Conservation (phyloP, 352 stramenopile species). For the Plasmopara muralis region DNA sequence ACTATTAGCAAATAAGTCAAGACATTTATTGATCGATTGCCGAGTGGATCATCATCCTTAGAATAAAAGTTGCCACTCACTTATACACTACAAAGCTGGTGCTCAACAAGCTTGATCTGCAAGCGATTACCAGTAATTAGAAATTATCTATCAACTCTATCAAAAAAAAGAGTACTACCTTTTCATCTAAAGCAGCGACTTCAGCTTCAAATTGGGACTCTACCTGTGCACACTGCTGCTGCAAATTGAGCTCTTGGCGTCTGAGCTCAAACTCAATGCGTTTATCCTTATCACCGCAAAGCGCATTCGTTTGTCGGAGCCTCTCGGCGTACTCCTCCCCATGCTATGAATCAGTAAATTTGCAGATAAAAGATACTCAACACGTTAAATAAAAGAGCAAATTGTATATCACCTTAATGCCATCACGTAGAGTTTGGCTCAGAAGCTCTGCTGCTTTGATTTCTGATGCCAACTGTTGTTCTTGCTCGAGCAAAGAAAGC, state of each 20-base stretch:
- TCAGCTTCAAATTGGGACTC: conserved; percentile 22
- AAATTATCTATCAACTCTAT: background rate
- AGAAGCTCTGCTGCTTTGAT: conserved; percentile 21
- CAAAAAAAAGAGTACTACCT: conserved; percentile 13
- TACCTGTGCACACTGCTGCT: conserved; percentile 23
- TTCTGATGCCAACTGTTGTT: conserved; percentile 8
- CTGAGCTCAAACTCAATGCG: conserved; percentile 28
- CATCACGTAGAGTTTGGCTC: conserved; percentile 19
- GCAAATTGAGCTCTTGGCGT: conserved; percentile 21
- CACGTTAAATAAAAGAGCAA: background rate
- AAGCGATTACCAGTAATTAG: background rate
- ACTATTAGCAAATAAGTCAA: no score
- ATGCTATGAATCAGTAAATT: conserved; percentile 9
- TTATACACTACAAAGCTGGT: conserved; percentile 9
- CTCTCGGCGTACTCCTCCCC: conserved; percentile 15
- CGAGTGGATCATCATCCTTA: no score
- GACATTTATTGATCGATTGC: no score
- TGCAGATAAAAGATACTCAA: background rate
- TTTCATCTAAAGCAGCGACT: conserved; percentile 25
- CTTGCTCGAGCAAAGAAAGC: conserved; percentile 16
- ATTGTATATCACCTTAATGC: conserved; percentile 23
- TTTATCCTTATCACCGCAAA: conserved; percentile 9
- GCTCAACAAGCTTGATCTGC: conserved; percentile 25
- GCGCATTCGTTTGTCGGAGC: conserved; percentile 10
- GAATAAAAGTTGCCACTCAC: no score